Evolutionary conservation across 345 rosid species (phyloP), one percentile per base, ranked within the genome.

Genomic region (Aquilaria malaccensis): DNA sequence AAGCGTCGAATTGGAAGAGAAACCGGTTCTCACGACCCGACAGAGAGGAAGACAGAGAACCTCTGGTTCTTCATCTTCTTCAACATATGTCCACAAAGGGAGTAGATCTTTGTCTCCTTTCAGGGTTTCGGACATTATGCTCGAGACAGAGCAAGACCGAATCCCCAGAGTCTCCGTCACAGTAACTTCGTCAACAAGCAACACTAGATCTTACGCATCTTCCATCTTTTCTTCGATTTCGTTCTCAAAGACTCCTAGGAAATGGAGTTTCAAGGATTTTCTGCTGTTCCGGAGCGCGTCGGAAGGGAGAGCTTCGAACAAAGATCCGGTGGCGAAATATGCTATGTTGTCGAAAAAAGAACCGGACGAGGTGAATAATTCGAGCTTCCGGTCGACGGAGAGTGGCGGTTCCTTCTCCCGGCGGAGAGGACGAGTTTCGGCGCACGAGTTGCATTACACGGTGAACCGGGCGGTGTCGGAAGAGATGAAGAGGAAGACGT

Each of bases 281-380:
- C 59, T 89, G n/a, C 59, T 89, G n/a, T 90, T 85, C 75, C 75
- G 97, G 50, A 90, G 96, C 41, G 93, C 96, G 1, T 90, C 96
- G 0, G 96, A 90, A 63, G 96, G 97, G 4, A 70, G 93, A 45
- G 87, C 88, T 0, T 77, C 87, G 3, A 68, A 71, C 55, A 68
- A 69, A 43, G 83, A 80, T 45, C 72, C 81, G 0, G 54, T 81
- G 37, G 71, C 72, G 33, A 83, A 78, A 51, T 85, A 75, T 57
- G 64, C 69, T 7, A 71, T 65, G 2, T 50, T 85, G 68, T 79
- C 90, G 15, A 82, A 71, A 76, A 79, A 69, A 68, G 77, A 76
- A 29, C 69, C 56, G 0, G 82, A 79, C 30, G 95, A 87, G 9
- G 73, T 29, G 2, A 83, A 60, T 69, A 78, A 60, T 45, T 56